A percentile compares a stretch with the other conserved stretches of the same genome.
Conservation (phyloP, 192 early-diverging fungal species). For the Coemansia sp. region DNA sequence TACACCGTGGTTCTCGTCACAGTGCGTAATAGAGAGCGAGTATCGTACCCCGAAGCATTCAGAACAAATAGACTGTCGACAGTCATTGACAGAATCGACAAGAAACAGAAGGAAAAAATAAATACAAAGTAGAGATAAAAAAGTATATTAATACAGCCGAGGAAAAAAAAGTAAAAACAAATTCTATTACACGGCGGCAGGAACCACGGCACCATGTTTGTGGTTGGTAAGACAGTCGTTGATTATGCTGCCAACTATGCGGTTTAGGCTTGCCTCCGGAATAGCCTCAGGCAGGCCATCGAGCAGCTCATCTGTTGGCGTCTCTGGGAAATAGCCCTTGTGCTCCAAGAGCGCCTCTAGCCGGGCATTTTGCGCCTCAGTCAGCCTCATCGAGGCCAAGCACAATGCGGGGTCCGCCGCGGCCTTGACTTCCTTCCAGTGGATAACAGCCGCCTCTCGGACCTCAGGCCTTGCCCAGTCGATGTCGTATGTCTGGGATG, state of each 20-base stretch:
- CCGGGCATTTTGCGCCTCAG: constrained; percentile 28
- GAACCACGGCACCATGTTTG: constrained; percentile 20
- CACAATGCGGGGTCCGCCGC: constrained; percentile 39
- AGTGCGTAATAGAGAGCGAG: background rate
- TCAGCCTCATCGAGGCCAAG: constrained; percentile 38
- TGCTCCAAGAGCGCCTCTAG: constrained; percentile 37
- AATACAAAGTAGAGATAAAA: background rate
- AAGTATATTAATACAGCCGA: too few species aligned
- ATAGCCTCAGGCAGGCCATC: constrained; percentile 36
- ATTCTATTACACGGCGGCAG: background rate
- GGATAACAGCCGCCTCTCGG: constrained; percentile 21
- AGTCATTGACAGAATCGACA: constrained; percentile 28
- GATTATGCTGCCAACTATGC: constrained; percentile 38
- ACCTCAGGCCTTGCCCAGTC: constrained; percentile 31
- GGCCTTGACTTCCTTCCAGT: constrained; percentile 39
- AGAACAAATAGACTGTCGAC: constrained; percentile 73
- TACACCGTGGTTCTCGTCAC: background rate
- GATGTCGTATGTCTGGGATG: constrained; percentile 36
- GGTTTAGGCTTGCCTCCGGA: constrained; percentile 41
- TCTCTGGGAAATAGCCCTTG: constrained; percentile 33
- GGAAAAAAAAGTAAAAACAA: background rate
- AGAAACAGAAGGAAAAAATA: background rate
- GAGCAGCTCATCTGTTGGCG: constrained; percentile 25
- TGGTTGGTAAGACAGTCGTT: constrained; percentile 44
- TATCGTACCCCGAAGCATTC: constrained; percentile 60